Conservation (phyloP, 331 rosid genomes). For the Quercus lobata region DNA sequence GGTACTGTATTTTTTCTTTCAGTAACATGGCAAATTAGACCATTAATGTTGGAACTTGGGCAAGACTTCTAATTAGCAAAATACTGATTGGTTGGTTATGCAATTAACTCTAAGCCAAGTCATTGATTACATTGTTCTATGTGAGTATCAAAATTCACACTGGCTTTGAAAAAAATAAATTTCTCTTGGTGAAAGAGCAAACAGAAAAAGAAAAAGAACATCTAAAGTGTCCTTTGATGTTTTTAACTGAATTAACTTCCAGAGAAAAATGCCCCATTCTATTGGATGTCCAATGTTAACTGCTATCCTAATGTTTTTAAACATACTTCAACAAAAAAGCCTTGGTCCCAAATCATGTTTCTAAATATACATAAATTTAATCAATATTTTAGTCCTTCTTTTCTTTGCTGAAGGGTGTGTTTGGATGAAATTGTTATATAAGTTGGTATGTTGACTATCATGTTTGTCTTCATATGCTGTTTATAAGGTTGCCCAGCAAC, state of each 20-base stretch:
- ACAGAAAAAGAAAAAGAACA: no score
- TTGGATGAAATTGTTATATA: not conserved
- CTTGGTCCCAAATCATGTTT: no score
- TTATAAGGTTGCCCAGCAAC: conserved; percentile 55
- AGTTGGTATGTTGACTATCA: not conserved
- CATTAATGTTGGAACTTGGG: not conserved
- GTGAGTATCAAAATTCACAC: not conserved
- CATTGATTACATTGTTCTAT: not conserved
- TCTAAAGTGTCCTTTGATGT: no score
- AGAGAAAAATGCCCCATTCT: not conserved
- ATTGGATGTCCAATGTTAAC: not conserved
- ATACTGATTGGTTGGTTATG: not conserved
- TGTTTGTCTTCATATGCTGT: conserved; percentile 15
- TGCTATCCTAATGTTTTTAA: not conserved
- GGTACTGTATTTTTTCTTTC: no score
- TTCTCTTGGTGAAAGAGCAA: not conserved
- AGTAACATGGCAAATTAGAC: no score
- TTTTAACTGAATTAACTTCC: no score
- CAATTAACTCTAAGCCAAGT: not conserved
- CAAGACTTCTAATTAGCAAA: not conserved
- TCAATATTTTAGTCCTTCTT: not conserved
- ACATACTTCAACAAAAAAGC: no score
- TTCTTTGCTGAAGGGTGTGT: not conserved
- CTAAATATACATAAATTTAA: not conserved
- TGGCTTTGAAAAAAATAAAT: not conserved